These are phyloP conservation scores for Trichophyton verrucosum DNA, from an alignment of 2,329 filamentous ascomycete genomes.

Conservation along the genomic window DNA sequence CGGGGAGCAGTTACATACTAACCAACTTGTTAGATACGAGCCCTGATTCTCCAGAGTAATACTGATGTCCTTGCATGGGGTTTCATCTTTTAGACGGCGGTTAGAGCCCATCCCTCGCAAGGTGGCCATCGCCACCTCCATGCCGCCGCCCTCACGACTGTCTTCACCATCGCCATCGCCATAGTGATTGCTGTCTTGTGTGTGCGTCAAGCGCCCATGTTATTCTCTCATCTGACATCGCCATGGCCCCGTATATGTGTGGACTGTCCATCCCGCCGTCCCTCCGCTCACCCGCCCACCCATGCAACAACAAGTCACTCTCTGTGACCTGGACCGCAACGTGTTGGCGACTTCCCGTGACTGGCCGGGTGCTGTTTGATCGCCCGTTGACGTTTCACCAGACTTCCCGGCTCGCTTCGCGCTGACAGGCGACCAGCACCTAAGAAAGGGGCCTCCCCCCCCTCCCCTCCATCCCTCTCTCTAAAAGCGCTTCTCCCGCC, in stretches of 20 bases:
- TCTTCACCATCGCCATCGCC: no score
- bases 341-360: neutral
- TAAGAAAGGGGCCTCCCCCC: neutral
- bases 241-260: neutral
- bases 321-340: neutral
- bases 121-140: neutral
- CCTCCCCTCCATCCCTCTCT: neutral
- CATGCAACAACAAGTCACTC: neutral
- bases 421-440: neutral
- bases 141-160: neutral
- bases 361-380: neutral
- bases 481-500: neutral
- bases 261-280: no score
- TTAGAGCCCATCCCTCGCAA: neutral
- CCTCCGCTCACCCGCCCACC: neutral
- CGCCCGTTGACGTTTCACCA: neutral
- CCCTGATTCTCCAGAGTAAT: neutral
- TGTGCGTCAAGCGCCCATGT: neutral
- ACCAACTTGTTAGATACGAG: no score
- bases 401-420: neutral
- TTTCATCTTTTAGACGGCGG: neutral
- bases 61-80: neutral
- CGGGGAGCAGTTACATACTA: no score
- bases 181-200: neutral
- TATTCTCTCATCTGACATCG: neutral